A percentile compares a stretch with the other conserved stretches of the same genome.
Conservation (phyloP, 441 rosid genomes). For the Eutrema salsugineum region DNA sequence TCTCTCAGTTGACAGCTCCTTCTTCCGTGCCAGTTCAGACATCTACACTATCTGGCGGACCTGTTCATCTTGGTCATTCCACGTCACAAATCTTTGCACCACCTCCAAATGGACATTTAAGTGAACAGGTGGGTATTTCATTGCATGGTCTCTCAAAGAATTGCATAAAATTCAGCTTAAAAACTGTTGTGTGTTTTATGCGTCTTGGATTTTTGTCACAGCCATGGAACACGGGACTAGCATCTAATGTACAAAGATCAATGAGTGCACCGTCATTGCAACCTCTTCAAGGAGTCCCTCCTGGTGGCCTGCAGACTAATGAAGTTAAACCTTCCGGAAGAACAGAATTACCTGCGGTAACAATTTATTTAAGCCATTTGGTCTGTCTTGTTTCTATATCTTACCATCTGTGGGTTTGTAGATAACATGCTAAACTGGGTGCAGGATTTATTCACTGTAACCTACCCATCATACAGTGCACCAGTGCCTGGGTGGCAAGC, state of each 20-base stretch:
- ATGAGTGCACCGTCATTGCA: conserved; percentile 42
- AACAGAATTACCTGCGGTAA: conserved; percentile 79
- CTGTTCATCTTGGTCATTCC: conserved; percentile 43
- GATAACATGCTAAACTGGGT: conserved; percentile 7
- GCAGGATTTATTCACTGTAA: conserved; percentile 79
- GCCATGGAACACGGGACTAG: conserved; percentile 49
- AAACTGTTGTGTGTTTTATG: no score
- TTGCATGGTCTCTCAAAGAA: background rate
- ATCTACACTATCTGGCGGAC: conserved; percentile 42
- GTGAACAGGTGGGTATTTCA: conserved; percentile 55
- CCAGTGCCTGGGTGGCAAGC: conserved; percentile 69
- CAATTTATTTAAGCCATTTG: background rate
- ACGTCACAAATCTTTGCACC: conserved; percentile 41
- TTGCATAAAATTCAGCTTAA: background rate
- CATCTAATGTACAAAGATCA: conserved; percentile 46
- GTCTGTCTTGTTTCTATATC: background rate
- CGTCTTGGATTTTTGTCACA: conserved; percentile 33
- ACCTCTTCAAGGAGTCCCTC: conserved; percentile 33
- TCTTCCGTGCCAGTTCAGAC: conserved; percentile 48
- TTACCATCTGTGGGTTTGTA: background rate
- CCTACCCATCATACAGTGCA: conserved; percentile 53
- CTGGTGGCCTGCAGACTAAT: conserved; percentile 37
- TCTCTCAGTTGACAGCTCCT: conserved; percentile 69
- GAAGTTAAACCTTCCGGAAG: conserved; percentile 61
- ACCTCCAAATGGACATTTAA: conserved; percentile 47